phyloP scores from a whole-genome alignment of 108 stramenopile genomes.

The Nannochloropsis salina region DNA sequence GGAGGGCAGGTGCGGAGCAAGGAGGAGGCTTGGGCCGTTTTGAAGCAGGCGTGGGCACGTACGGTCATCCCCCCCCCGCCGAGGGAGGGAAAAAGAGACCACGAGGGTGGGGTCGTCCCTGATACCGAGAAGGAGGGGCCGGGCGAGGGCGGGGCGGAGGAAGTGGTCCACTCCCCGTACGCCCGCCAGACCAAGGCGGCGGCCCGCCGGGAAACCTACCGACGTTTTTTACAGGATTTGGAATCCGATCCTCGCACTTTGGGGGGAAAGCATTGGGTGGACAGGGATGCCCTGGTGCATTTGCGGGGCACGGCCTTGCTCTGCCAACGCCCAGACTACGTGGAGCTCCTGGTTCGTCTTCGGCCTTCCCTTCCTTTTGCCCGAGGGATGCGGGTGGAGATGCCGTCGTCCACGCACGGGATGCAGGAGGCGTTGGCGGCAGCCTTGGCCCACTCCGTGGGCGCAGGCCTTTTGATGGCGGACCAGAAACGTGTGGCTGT shows the following conservation, averaged over 20 bases:
- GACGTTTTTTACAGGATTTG: background rate
- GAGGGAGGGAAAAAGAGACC: background rate
- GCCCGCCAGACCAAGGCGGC: background rate
- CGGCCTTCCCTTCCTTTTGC: slow-evolving; percentile 24
- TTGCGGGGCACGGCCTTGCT: slow-evolving; percentile 39
- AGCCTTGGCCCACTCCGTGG: slow-evolving; percentile 45
- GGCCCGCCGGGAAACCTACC: background rate
- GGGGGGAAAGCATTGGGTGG: slow-evolving; percentile 13
- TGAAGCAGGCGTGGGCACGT: background rate
- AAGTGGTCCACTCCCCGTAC: background rate
- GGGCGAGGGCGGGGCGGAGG: background rate
- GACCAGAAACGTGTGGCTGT: slow-evolving; percentile 16
- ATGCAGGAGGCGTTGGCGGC: slow-evolving; percentile 46
- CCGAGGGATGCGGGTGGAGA: slow-evolving; percentile 34
- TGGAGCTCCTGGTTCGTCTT: slow-evolving; percentile 35
- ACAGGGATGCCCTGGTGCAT: slow-evolving; percentile 16
- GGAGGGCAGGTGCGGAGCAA: background rate
- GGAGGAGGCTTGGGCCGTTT: background rate
- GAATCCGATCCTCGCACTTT: background rate
- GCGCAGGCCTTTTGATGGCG: slow-evolving; percentile 32
- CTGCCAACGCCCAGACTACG: slow-evolving; percentile 39
- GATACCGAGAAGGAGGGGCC: background rate
- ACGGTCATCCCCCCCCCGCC: background rate
- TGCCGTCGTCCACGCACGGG: slow-evolving; percentile 41
- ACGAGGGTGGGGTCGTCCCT: background rate